Base-by-base conservation (phyloP, 148 eudicot genomes). In the Nepenthes gracilis region DNA sequence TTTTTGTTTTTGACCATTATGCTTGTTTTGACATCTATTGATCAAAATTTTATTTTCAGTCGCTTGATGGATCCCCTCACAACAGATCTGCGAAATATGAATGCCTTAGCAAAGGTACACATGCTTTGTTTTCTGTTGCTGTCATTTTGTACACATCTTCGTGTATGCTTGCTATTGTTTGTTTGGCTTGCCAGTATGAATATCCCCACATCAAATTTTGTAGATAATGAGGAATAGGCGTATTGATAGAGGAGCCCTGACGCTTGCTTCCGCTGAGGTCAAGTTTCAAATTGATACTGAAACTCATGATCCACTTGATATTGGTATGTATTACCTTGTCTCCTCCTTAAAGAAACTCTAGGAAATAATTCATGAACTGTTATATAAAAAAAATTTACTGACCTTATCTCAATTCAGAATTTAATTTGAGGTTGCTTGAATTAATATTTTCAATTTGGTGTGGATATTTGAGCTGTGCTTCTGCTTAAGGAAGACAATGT, bases 251-350 rank as follows among this genome's bases (percentile, higher is more conserved):
- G 98, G 98, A 55, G 98, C 98, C 59, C 60, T 93, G 61, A 93
- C 98, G 33, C 96, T 93, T 73, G 96, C 96, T 73, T 93, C 98
- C 54, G 98, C 98, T 58, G 96, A 93, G 90, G 98, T 88, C 57
- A 88, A 93, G 66, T 93, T 93, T 55, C 91, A 93, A 70, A 89
- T 93, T 73, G 98, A 88, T 78, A 88, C 98, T 12, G 96, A 93
- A 71, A 93, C 98, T 79, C 98, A 88, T 65, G 96, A 93, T 45
- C 98, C 98, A 63, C 95, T 93, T 61, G 98, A 93, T 76, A 88
- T 93, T 61, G 96, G 98, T 93, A 82, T 61, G 61, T 53, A 51
- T 33, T 58, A 52, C 55, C 48, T 47, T 61, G 63, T 45, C 55
- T 40, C 7, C 40, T 33, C 33, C n/a, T 35, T 64, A 55, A 32